Conservation (phyloP, 2,329 filamentous ascomycete genomes). For the Metarhizium robertsii region DNA sequence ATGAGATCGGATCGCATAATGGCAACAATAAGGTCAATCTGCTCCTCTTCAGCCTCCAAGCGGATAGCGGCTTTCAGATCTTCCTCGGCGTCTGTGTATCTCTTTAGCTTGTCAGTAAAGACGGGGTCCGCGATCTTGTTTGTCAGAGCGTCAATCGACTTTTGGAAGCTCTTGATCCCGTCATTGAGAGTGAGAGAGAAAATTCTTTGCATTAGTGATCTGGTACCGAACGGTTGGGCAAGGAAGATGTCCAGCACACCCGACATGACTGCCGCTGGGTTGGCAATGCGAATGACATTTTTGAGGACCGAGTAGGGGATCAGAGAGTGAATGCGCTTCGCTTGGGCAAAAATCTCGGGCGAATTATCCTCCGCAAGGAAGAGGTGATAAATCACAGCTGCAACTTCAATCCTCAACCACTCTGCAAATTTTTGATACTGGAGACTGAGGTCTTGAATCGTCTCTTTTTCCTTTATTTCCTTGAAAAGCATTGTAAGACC, state of each 20-base stretch:
- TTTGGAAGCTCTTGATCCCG: constrained; percentile 78
- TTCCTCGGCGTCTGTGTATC: constrained; percentile 69
- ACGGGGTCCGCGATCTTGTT: constrained; percentile 72
- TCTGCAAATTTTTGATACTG: constrained; percentile 98
- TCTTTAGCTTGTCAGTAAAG: constrained; percentile 71
- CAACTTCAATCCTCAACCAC: constrained; percentile 94
- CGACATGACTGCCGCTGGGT: constrained; percentile 96
- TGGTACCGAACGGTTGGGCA: constrained; percentile 84
- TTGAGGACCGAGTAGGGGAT: constrained; percentile 91
- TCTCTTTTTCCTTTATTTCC: constrained; percentile 85
- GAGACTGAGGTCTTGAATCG: constrained; percentile 77
- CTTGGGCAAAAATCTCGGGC: constrained; percentile 88
- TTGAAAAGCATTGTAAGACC: constrained; percentile 87
- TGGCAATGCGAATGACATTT: constrained; percentile 93
- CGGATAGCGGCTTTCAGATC: constrained; percentile 65
- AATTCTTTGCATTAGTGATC: constrained; percentile 87
- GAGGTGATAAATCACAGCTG: constrained; percentile 91
- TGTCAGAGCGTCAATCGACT: constrained; percentile 69
- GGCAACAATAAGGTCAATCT: constrained; percentile 76
- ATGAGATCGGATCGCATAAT: constrained; percentile 74
- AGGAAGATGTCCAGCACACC: constrained; percentile 89
- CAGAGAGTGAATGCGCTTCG: constrained; percentile 87
- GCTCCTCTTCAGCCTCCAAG: constrained; percentile 60
- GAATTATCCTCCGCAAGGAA: constrained; percentile 98
- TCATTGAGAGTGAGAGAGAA: constrained; percentile 88